Evolutionary conservation across 2,329 filamentous ascomycete genomes (phyloP).

Genomic region (Phialemonium atrogriseum): DNA sequence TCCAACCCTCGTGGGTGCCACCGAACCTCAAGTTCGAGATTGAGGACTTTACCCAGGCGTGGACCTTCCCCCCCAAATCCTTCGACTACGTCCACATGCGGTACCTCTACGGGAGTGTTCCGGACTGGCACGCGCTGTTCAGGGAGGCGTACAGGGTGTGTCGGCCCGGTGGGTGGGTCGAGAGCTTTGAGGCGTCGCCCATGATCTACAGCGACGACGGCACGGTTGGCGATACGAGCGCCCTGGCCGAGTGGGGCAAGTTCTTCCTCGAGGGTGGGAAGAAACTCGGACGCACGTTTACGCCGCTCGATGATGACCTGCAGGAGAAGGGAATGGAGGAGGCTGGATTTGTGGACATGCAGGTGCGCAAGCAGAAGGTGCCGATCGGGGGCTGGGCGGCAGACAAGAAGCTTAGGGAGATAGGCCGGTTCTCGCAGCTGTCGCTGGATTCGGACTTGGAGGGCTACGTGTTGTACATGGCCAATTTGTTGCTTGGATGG

Average conservation of each 20-base stretch:
- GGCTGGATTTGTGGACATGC: constrained; percentile 20
- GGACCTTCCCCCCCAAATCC: constrained; percentile 13
- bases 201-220: constrained; percentile 18
- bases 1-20: neutral
- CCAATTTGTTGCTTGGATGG: too few species aligned
- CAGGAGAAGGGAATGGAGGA: constrained; percentile 14
- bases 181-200: constrained; percentile 19
- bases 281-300: constrained; percentile 2
- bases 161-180: constrained; percentile 44
- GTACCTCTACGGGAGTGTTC: constrained; percentile 18
- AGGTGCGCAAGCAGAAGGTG: too few species aligned
- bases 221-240: constrained; percentile 12
- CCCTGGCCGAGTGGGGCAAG: constrained; percentile 12
- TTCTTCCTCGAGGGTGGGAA: constrained; percentile 4
- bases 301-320: constrained; percentile 1
- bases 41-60: constrained; percentile 16
- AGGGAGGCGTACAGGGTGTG: constrained; percentile 29
- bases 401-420: too few species aligned
- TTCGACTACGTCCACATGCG: constrained; percentile 26
- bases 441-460: too few species aligned
- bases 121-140: constrained; percentile 19
- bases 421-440: too few species aligned
- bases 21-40: constrained; percentile 17
- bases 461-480: too few species aligned
- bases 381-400: too few species aligned